phyloP scores from a whole-genome alignment of 2,329 filamentous ascomycete genomes.

The Botrytis aclada region DNA sequence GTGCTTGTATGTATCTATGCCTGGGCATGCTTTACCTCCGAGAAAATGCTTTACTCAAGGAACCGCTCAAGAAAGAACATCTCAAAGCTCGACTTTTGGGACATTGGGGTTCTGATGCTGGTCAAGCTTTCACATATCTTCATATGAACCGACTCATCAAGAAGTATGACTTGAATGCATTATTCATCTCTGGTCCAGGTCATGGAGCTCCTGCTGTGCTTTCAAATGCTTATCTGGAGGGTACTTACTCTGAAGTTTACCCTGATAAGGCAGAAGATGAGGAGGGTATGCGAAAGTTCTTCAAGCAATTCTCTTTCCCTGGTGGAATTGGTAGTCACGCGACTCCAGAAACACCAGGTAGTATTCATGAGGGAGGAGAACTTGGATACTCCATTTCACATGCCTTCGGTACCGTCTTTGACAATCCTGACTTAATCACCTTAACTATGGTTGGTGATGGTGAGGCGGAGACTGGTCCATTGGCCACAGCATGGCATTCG shows the following conservation, averaged over 20 bases:
- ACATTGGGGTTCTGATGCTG: slow-evolving; percentile 78
- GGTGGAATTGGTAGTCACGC: slow-evolving; percentile 76
- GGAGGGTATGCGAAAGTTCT: slow-evolving; percentile 70
- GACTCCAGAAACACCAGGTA: slow-evolving; percentile 75
- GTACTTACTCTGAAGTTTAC: slow-evolving; percentile 74
- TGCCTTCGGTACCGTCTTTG: slow-evolving; percentile 73
- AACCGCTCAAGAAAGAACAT: slow-evolving; percentile 64
- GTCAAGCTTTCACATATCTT: slow-evolving; percentile 77
- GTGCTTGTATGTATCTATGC: slow-evolving; percentile 70
- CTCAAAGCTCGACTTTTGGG: slow-evolving; percentile 72
- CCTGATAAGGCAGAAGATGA: slow-evolving; percentile 67
- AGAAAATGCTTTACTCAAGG: slow-evolving; percentile 67
- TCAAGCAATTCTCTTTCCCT: slow-evolving; percentile 81
- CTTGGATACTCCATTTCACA: slow-evolving; percentile 79
- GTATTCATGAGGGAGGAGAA: slow-evolving; percentile 76
- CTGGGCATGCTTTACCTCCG: slow-evolving; percentile 78
- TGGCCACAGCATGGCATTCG: slow-evolving; percentile 78
- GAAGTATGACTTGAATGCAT: slow-evolving; percentile 69
- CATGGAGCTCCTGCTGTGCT: slow-evolving; percentile 75
- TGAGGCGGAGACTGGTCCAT: slow-evolving; percentile 75
- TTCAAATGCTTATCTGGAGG: slow-evolving; percentile 74
- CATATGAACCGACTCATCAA: slow-evolving; percentile 81
- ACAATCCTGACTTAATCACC: slow-evolving; percentile 70
- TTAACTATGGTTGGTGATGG: slow-evolving; percentile 78
- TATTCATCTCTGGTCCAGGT: slow-evolving; percentile 74